Evolutionary conservation across 805 yeast species (phyloP).

Genomic region (Zygoascus biomembranicola): DNA sequence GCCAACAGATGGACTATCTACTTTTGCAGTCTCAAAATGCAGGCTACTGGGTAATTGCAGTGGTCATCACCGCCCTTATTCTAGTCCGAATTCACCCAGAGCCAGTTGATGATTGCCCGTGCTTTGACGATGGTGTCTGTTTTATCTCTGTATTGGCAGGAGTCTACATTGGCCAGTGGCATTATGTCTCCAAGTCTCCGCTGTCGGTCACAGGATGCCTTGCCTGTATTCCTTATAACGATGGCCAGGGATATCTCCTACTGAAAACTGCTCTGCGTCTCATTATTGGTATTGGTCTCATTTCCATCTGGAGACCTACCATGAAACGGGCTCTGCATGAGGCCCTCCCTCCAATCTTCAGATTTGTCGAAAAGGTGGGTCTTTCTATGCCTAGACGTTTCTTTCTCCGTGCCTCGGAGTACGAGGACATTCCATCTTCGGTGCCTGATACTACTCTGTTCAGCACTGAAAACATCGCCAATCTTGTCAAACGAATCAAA

Average conservation of each 20-base stretch:
- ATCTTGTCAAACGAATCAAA: slow-evolving; percentile 22
- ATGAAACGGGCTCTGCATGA: slow-evolving; percentile 60
- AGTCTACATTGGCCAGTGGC: slow-evolving; percentile 54
- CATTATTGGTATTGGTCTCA: slow-evolving; percentile 50
- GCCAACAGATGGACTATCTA: slow-evolving; percentile 38
- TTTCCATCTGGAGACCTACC: slow-evolving; percentile 64
- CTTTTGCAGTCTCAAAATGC: slow-evolving; percentile 24
- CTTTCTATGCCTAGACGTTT: slow-evolving; percentile 33
- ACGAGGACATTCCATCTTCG: slow-evolving; percentile 27
- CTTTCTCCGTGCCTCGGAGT: slow-evolving; percentile 31
- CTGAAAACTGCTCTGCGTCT: slow-evolving; percentile 40
- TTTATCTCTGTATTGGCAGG: slow-evolving; percentile 85
- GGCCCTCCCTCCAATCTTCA: slow-evolving; percentile 53
- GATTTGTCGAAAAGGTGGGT: slow-evolving; percentile 29
- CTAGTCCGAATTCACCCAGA: slow-evolving; percentile 61
- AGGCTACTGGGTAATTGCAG: not conserved
- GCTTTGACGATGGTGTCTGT: slow-evolving; percentile 92
- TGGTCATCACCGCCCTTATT: slow-evolving; percentile 16
- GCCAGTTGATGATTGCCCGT: slow-evolving; percentile 92
- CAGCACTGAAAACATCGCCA: slow-evolving; percentile 25
- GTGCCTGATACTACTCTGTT: slow-evolving; percentile 28
- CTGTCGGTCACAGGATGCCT: not conserved
- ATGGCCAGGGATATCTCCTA: slow-evolving; percentile 8
- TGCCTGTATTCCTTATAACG: slow-evolving; percentile 17
- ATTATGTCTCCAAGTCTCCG: slow-evolving; percentile 8